These are phyloP conservation scores for Fusarium zealandicum DNA, from an alignment of 2,329 filamentous ascomycete genomes.

Conservation along the genomic window DNA sequence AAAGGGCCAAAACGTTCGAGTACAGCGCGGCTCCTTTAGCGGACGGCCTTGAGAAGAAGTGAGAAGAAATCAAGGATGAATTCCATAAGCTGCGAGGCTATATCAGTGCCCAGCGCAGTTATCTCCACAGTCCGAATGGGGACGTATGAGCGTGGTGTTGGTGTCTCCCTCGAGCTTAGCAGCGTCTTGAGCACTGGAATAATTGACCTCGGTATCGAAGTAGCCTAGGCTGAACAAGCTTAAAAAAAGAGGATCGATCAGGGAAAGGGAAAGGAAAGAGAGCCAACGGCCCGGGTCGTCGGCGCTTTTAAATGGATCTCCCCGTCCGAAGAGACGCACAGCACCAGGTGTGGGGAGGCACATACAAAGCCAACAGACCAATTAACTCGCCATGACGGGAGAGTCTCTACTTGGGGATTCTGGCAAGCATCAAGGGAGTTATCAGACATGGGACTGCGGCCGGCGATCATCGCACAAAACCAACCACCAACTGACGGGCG, in stretches of 20 bases:
- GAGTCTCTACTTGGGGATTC: too few relatives aligned
- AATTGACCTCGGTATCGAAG: too few relatives aligned
- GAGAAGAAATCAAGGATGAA: constrained; percentile 39
- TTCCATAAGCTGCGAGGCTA: constrained; percentile 33
- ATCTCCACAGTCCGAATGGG: neutral
- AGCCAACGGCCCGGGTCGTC: constrained; percentile 12
- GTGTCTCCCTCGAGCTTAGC: too few relatives aligned
- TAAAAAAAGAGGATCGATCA: constrained; percentile 3
- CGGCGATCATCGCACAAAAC: neutral
- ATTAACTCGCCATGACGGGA: too few relatives aligned
- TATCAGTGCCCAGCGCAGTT: neutral
- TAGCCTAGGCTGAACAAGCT: neutral
- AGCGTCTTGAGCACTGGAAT: too few relatives aligned
- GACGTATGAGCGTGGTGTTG: neutral
- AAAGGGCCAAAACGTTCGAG: too few relatives aligned
- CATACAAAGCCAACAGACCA: constrained; percentile 5
- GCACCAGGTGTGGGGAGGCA: neutral
- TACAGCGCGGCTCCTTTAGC: constrained; percentile 12
- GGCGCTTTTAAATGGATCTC: constrained; percentile 18
- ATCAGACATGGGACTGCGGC: neutral
- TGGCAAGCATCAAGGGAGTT: neutral
- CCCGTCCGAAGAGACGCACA: neutral
- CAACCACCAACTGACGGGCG: neutral
- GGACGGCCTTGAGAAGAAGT: constrained; percentile 39
- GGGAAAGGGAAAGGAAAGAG: constrained; percentile 1